phyloP scores from a whole-genome alignment of 345 rosid species.

The Eucalyptus polybractea region DNA sequence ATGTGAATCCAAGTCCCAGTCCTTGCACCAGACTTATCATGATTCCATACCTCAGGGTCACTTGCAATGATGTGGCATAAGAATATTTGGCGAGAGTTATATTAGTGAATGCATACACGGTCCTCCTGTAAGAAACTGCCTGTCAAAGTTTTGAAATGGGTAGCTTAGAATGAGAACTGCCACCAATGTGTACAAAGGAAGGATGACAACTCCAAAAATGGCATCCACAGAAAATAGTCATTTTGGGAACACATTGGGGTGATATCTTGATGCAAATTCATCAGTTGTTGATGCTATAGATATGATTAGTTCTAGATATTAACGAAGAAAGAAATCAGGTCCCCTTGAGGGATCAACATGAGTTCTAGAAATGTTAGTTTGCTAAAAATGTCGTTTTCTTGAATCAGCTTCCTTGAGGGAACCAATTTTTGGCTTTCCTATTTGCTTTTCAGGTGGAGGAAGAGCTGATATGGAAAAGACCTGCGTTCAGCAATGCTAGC shows the following conservation, averaged over 20 bases:
- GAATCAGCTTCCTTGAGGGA: no score
- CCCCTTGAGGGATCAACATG: not conserved
- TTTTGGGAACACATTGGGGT: not conserved
- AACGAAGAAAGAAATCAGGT: not conserved
- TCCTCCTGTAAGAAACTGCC: slow-evolving; percentile 83
- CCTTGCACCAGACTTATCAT: slow-evolving; percentile 95
- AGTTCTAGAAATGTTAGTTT: not conserved
- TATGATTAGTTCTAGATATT: not conserved
- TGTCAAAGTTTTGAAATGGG: slow-evolving; percentile 9
- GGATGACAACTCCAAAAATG: not conserved
- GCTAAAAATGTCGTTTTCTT: not conserved
- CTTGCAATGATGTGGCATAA: slow-evolving; percentile 93
- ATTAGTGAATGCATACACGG: slow-evolving; percentile 92
- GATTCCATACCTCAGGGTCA: slow-evolving; percentile 85
- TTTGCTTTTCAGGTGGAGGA: no score
- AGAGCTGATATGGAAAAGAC: not conserved
- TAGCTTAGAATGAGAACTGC: not conserved
- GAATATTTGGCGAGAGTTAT: slow-evolving; percentile 92
- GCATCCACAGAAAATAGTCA: not conserved
- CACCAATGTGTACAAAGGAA: not conserved
- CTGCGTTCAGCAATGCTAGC: slow-evolving; percentile 98
- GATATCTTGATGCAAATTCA: not conserved
- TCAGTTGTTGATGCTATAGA: not conserved
- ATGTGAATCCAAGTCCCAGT: slow-evolving; percentile 94
- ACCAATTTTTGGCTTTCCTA: not conserved